Evolutionary conservation across 2,329 filamentous ascomycete genomes (phyloP).

Genomic region (Venturia carpophila): DNA sequence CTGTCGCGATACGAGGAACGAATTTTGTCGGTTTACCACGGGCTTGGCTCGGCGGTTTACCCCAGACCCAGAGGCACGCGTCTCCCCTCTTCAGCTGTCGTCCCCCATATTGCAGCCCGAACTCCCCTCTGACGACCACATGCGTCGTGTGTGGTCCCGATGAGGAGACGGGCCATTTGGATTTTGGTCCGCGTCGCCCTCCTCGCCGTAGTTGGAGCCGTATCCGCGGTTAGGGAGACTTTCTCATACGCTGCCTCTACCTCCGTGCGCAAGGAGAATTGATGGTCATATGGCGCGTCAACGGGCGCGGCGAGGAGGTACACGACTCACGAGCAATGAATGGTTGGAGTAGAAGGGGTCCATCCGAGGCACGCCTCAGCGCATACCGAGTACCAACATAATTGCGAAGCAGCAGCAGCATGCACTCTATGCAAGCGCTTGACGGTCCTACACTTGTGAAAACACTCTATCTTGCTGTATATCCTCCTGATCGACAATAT

Average conservation of each 20-base stretch:
- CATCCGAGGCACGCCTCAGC: background rate
- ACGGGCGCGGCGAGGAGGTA: background rate
- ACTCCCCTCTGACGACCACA: background rate
- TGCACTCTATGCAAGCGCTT: background rate
- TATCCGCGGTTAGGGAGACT: background rate
- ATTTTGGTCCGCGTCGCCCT: background rate
- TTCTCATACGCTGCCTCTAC: background rate
- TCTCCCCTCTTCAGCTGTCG: background rate
- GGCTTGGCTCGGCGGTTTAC: background rate
- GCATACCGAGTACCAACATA: background rate
- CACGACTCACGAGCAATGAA: too few relatives aligned
- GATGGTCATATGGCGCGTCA: background rate
- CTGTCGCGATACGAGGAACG: background rate
- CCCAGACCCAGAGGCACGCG: background rate
- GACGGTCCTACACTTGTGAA: background rate
- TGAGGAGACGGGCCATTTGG: background rate
- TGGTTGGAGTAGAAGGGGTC: background rate
- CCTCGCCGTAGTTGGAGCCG: background rate
- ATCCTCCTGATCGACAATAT: background rate
- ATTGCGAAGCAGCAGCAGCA: background rate
- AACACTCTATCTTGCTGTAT: background rate
- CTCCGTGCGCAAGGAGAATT: background rate
- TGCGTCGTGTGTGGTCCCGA: background rate
- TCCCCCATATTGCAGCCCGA: background rate
- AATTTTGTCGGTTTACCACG: background rate